Evolutionary conservation across 2,329 filamentous ascomycete genomes (phyloP).

Genomic region (Hypoxylon sp.): DNA sequence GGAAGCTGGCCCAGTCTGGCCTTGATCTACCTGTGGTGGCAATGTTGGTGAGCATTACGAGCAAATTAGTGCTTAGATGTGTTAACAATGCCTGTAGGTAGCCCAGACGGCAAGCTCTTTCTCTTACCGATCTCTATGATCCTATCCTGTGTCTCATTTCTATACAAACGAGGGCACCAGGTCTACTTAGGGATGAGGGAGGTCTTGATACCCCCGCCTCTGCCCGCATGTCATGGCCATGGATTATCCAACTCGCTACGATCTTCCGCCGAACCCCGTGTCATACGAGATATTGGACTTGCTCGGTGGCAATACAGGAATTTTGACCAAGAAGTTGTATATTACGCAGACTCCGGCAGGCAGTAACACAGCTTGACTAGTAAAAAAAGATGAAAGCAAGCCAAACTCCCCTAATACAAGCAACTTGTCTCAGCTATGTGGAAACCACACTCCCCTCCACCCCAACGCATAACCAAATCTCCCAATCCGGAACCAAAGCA

Average conservation of each 20-base stretch:
- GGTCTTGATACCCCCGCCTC: constrained; percentile 17
- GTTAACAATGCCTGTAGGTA: too few species aligned
- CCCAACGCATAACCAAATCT: constrained; percentile 30
- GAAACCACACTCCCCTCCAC: constrained; percentile 36
- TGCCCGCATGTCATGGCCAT: constrained; percentile 9
- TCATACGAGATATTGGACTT: constrained; percentile 10
- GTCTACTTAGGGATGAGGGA: too few species aligned
- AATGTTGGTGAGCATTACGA: too few species aligned
- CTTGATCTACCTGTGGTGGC: too few species aligned
- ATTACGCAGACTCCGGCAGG: background rate
- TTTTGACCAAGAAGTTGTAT: background rate
- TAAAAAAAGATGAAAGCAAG: background rate
- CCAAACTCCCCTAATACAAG: background rate
- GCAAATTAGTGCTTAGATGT: too few species aligned
- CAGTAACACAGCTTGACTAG: background rate
- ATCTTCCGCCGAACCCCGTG: constrained; percentile 23
- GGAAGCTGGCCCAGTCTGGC: too few species aligned
- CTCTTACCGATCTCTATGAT: too few species aligned
- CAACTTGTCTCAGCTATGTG: constrained; percentile 24
- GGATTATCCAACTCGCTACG: constrained; percentile 8
- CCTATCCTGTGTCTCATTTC: too few species aligned
- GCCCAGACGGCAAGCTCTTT: too few species aligned
- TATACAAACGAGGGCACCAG: too few species aligned
- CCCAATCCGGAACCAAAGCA: constrained; percentile 49
- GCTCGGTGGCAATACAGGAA: background rate